Evolutionary conservation across 306 rosid species (phyloP), one percentile per base, ranked within the genome.

Genomic region (Gastrolobium bilobum): DNA sequence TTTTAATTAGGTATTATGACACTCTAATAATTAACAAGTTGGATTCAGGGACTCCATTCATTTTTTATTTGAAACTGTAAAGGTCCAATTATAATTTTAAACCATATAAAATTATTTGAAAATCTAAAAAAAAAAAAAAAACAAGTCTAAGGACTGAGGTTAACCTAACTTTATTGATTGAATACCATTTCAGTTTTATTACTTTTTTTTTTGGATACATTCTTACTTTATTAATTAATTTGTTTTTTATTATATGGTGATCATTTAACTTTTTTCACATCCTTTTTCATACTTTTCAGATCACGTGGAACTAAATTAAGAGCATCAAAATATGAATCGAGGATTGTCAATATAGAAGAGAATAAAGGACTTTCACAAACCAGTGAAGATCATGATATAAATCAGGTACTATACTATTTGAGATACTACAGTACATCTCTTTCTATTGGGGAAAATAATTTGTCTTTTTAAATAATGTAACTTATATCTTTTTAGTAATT

Each of bases 331-430:
- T 79, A 50, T 63, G 65, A 46, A 7, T 31, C 13, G 29, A 47
- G 34, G 51, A 33, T 40, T 67, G 56, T 14, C 4, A 73, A 26
- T 26, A 14, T 75, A 38, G 76, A 73, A 44, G 47, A 54, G 34
- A 46, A 42, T 1, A 73, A 61, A 69, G 66, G 79, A 26, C 47
- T 52, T 80, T 84, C 82, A 15, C 76, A 84, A 30, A 64, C 48
- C 37, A 84, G 87, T 62, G 87, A 80, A 76, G 59, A 80, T 64
- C 70, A 80, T 60, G 82, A 75, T 63, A 79, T 84, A 43, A 84
- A 84, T 56, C 79, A 84, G 87, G 87, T 84, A 79, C 2, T 0
- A 2, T 43, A 43, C 48, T 7, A 2, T 8, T 43, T 43, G 48
- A 38, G 4, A 43, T 43, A 43, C 8, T 43, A 43, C 11, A 43